Evolutionary conservation across 441 rosid species (phyloP).

Genomic region (Adansonia madagascariensis): DNA sequence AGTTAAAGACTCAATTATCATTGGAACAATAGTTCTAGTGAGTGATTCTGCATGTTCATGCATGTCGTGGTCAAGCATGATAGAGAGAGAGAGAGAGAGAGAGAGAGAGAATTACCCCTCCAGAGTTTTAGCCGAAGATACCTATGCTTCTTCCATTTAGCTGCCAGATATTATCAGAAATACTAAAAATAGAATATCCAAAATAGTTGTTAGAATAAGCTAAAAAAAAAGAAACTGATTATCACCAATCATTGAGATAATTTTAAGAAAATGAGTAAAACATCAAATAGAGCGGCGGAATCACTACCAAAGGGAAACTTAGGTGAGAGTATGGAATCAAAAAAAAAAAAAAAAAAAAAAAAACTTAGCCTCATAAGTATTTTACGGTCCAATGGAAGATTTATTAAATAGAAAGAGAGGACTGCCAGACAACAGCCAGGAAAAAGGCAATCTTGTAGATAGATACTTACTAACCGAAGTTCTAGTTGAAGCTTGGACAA

Average conservation of each 20-base stretch:
- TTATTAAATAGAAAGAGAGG: not conserved
- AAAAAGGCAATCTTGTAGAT: not conserved
- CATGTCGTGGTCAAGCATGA: too few relatives aligned
- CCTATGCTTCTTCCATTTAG: too few relatives aligned
- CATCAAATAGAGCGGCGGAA: not conserved
- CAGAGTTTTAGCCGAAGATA: too few relatives aligned
- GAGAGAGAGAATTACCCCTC: too few relatives aligned
- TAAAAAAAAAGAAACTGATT: not conserved
- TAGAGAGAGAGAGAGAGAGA: too few relatives aligned
- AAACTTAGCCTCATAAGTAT: not conserved
- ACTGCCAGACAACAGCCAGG: not conserved
- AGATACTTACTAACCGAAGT: not conserved
- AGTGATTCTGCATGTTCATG: too few relatives aligned
- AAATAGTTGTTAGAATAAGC: not conserved
- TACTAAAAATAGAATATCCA: not conserved
- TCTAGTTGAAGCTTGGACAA: not conserved
- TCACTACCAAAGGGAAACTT: not conserved
- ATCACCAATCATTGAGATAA: not conserved
- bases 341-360: not conserved
- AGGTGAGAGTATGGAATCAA: not conserved
- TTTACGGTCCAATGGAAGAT: not conserved
- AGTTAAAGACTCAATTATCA: too few relatives aligned
- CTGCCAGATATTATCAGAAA: not conserved
- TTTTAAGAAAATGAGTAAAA: not conserved
- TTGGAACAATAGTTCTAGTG: too few relatives aligned